Percentiles rank a stretch among this genome's conserved stretches.
Conservation (phyloP, 495 filamentous ascomycete species). For the Talaromyces thailandensis region DNA sequence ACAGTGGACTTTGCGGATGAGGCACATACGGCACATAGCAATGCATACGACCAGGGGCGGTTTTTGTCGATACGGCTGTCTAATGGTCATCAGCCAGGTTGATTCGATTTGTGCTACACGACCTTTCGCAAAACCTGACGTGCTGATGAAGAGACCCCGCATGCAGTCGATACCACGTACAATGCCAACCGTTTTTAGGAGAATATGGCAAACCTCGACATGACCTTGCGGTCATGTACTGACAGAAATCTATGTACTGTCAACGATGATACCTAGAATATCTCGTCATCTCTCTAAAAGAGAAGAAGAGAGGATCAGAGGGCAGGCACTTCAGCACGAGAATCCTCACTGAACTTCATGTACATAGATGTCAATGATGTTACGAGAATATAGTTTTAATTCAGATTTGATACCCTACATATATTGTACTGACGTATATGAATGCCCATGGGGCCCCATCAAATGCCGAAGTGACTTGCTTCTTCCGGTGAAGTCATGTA, state of each 20-base stretch:
- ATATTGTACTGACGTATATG: no score
- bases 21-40: neutral
- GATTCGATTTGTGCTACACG: neutral
- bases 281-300: neutral
- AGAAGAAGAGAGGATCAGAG: neutral
- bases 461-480: neutral
- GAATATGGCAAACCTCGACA: neutral
- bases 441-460: neutral
- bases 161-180: neutral
- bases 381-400: neutral
- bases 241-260: neutral
- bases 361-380: neutral
- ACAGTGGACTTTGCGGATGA: conserved; percentile 1
- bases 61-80: neutral
- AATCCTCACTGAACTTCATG: neutral
- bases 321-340: neutral
- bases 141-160: neutral
- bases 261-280: neutral
- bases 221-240: neutral
- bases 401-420: neutral
- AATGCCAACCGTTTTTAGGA: neutral
- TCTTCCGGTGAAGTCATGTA: neutral
- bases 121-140: neutral
- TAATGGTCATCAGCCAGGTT: neutral
- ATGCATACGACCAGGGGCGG: neutral